A percentile compares a stretch with the other conserved stretches of the same genome.
Conservation (phyloP, 2,329 filamentous ascomycete species). For the Aspergillus sclerotialis region DNA sequence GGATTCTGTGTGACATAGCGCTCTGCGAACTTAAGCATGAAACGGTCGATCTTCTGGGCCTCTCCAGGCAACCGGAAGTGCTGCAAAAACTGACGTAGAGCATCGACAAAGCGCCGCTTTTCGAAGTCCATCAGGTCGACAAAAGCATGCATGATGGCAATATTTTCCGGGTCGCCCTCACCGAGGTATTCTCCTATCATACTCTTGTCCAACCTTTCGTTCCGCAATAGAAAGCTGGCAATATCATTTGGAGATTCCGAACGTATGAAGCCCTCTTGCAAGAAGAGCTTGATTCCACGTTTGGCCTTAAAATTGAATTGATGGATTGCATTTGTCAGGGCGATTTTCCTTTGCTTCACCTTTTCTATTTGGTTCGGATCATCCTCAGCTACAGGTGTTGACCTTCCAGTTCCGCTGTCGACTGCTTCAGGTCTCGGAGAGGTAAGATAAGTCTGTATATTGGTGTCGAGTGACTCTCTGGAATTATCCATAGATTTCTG, state of each 20-base stretch:
- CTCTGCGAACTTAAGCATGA: slow-evolving; percentile 98
- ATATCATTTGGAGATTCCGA: slow-evolving; percentile 75
- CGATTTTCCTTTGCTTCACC: slow-evolving; percentile 89
- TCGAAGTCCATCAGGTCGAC: slow-evolving; percentile 92
- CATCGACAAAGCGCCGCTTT: slow-evolving; percentile 86
- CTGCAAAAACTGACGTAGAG: slow-evolving; percentile 83
- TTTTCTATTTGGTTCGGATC: slow-evolving; percentile 92
- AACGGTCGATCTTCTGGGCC: slow-evolving; percentile 97
- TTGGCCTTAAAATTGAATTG: slow-evolving; percentile 99
- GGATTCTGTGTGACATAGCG: slow-evolving; percentile 92
- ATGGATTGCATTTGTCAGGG: slow-evolving; percentile 76
- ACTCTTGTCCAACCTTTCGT: slow-evolving; percentile 82
- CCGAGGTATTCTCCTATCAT: slow-evolving; percentile 91
- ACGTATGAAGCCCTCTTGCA: slow-evolving; percentile 80
- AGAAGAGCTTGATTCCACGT: slow-evolving; percentile 74
- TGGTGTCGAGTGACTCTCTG: slow-evolving; percentile 69
- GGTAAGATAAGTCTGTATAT: slow-evolving; percentile 43
- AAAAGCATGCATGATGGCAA: slow-evolving; percentile 97
- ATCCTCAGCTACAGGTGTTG: slow-evolving; percentile 68
- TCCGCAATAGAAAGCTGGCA: slow-evolving; percentile 70
- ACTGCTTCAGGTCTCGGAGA: slow-evolving; percentile 53
- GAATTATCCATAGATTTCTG: slow-evolving; percentile 53
- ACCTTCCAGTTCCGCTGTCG: slow-evolving; percentile 52
- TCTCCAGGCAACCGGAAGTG: slow-evolving; percentile 92
- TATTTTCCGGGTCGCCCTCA: slow-evolving; percentile 86